These are phyloP conservation scores for Pseudotsuga menziesii DNA, from an alignment of 75 land plant genomes.

Conservation along the genomic window DNA sequence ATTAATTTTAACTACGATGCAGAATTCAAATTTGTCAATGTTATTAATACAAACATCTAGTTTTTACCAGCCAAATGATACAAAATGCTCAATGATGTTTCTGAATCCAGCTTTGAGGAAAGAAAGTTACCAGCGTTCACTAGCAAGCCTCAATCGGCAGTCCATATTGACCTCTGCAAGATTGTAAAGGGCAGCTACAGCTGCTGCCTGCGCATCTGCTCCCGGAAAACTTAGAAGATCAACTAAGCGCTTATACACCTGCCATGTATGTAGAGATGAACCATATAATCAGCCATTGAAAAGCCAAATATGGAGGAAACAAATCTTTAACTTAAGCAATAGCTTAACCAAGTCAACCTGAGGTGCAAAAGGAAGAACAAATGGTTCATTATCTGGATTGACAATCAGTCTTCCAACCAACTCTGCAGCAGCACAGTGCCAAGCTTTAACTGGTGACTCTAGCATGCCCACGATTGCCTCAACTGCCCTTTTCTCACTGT, in stretches of 20 bases:
- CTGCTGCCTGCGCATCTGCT: slow-evolving; percentile 90
- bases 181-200: slow-evolving; percentile 89
- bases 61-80: too few relatives aligned
- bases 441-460: slow-evolving; percentile 68
- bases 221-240: slow-evolving; percentile 75
- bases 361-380: slow-evolving; percentile 71
- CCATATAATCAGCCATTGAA: neutral
- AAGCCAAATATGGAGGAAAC: neutral
- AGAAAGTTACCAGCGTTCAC: slow-evolving; percentile 76
- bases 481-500: slow-evolving; percentile 84
- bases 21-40: neutral
- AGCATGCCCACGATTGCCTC: slow-evolving; percentile 84
- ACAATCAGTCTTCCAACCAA: slow-evolving; percentile 85
- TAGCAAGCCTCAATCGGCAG: slow-evolving; percentile 91
- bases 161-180: slow-evolving; percentile 98
- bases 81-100: neutral
- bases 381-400: slow-evolving; percentile 97
- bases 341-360: slow-evolving; percentile 42
- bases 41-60: neutral
- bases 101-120: neutral
- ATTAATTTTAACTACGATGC: neutral
- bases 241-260: slow-evolving; percentile 89
- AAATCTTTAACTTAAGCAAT: neutral
- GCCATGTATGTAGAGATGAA: slow-evolving; percentile 12
- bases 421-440: slow-evolving; percentile 99